Percentiles rank a stretch among this genome's conserved stretches.
These are phyloP conservation scores for Microsporum audouinii DNA, from an alignment of 2,329 filamentous ascomycete genomes.

Conservation along the genomic window DNA sequence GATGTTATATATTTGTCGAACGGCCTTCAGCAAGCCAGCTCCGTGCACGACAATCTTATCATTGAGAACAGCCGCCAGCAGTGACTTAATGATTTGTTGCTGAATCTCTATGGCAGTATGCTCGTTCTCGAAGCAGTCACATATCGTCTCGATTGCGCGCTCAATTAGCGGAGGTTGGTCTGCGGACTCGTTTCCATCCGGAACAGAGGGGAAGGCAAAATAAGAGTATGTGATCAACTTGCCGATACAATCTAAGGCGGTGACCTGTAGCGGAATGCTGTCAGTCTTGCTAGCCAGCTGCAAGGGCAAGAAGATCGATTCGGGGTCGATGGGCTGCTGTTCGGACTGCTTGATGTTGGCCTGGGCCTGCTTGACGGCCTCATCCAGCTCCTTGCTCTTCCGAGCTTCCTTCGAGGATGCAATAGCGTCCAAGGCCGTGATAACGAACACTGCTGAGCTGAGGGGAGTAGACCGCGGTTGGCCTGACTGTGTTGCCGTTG, in stretches of 20 bases:
- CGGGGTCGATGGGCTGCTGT: slow-evolving; percentile 70
- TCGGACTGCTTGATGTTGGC: slow-evolving; percentile 78
- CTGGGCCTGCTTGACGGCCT: slow-evolving; percentile 70
- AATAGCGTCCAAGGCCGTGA: slow-evolving; percentile 85
- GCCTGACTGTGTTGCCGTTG: slow-evolving; percentile 41
- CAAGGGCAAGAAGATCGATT: slow-evolving; percentile 81
- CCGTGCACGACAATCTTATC: slow-evolving; percentile 99
- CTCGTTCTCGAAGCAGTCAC: slow-evolving; percentile 97
- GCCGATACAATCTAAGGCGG: slow-evolving; percentile 91
- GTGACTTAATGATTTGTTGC: slow-evolving; percentile 93
- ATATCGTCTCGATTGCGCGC: slow-evolving; percentile 96
- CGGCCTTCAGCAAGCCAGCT: slow-evolving; percentile 86
- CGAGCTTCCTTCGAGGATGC: slow-evolving; percentile 82
- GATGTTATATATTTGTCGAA: slow-evolving; percentile 97
- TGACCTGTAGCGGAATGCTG: slow-evolving; percentile 75
- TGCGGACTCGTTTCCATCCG: slow-evolving; percentile 29
- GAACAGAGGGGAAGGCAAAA: slow-evolving; percentile 60
- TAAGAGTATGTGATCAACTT: slow-evolving; percentile 99
- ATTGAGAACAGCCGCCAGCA: slow-evolving; percentile 88
- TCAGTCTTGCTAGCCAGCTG: slow-evolving; percentile 79
- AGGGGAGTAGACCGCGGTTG: slow-evolving; percentile 53
- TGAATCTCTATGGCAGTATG: slow-evolving; percentile 85
- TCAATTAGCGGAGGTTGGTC: slow-evolving; percentile 65
- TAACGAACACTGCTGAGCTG: slow-evolving; percentile 92
- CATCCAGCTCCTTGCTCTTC: slow-evolving; percentile 71